Conservation (phyloP, 805 yeast genomes). For the Candida coleopterorum region DNA sequence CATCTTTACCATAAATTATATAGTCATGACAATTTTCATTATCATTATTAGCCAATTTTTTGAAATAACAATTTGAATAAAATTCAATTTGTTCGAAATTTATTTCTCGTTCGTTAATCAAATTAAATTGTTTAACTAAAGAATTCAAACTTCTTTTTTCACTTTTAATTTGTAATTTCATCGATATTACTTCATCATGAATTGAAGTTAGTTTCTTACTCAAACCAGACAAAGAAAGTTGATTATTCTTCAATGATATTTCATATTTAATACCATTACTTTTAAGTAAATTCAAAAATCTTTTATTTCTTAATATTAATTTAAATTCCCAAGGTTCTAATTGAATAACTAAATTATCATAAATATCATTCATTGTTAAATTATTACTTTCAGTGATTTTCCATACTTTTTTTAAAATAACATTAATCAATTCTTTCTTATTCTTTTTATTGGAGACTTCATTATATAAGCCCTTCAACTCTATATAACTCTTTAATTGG, state of each 20-base stretch:
- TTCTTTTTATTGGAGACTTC: not conserved
- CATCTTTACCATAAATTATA: conserved; percentile 15
- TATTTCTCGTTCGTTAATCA: not conserved
- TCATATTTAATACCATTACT: not conserved
- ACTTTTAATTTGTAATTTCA: not conserved
- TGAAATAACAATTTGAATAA: conserved; percentile 7
- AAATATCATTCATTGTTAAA: conserved; percentile 2
- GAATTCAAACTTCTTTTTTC: conserved; percentile 1
- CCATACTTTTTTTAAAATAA: not conserved
- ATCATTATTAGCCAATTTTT: conserved; percentile 24
- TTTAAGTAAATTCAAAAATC: not conserved
- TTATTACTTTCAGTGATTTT: not conserved
- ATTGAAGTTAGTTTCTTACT: not conserved
- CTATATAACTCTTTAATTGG: conserved; percentile 12
- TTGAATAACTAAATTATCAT: conserved; percentile 4
- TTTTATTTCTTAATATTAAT: not conserved
- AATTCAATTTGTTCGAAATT: not conserved
- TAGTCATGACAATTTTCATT: conserved; percentile 11
- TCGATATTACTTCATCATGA: not conserved
- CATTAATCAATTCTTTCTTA: not conserved
- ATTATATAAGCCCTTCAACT: not conserved
- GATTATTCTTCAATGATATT: not conserved
- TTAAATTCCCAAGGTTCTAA: conserved; percentile 3
- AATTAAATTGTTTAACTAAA: conserved; percentile 1
- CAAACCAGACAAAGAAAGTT: conserved; percentile 3